Conservation (phyloP, 495 filamentous ascomycete genomes). For the Aspergillus heteromorphus region DNA sequence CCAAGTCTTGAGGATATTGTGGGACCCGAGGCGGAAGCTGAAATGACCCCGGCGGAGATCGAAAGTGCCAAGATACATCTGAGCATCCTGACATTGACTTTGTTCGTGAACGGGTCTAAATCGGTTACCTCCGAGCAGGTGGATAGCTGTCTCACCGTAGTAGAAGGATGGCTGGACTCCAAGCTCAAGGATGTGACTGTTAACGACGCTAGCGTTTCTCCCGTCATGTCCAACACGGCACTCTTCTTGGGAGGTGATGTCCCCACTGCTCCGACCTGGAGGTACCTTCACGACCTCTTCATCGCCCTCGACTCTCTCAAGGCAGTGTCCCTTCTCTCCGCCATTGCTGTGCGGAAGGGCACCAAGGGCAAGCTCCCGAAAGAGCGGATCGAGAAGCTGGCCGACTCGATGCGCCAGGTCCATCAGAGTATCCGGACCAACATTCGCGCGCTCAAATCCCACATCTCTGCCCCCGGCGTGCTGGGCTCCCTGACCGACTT, state of each 20-base stretch:
- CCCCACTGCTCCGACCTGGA: conserved; percentile 38
- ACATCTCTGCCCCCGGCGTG: conserved; percentile 32
- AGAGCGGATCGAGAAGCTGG: conserved; percentile 27
- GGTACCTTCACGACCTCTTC: conserved; percentile 34
- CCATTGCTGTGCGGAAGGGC: conserved; percentile 27
- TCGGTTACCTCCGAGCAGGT: conserved; percentile 25
- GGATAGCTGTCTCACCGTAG: conserved; percentile 24
- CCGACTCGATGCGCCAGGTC: conserved; percentile 22
- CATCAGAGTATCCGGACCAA: conserved; percentile 31
- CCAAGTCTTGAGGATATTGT: conserved; percentile 25
- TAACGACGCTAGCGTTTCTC: conserved; percentile 16
- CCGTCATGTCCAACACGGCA: conserved; percentile 21
- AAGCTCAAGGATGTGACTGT: conserved; percentile 23
- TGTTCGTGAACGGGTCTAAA: conserved; percentile 35
- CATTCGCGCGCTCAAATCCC: conserved; percentile 30
- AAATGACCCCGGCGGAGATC: conserved; percentile 33
- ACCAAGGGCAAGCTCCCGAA: conserved; percentile 33
- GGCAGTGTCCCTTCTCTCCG: conserved; percentile 27
- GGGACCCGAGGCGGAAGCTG: conserved; percentile 17
- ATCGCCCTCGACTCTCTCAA: conserved; percentile 37
- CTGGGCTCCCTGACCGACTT: conserved; percentile 34
- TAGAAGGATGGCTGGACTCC: conserved; percentile 32
- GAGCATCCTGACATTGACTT: conserved; percentile 29
- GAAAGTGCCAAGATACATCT: conserved; percentile 27
- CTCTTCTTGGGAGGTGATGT: conserved; percentile 18